Conservation (phyloP, 345 rosid genomes). For the Aquilaria sinensis region DNA sequence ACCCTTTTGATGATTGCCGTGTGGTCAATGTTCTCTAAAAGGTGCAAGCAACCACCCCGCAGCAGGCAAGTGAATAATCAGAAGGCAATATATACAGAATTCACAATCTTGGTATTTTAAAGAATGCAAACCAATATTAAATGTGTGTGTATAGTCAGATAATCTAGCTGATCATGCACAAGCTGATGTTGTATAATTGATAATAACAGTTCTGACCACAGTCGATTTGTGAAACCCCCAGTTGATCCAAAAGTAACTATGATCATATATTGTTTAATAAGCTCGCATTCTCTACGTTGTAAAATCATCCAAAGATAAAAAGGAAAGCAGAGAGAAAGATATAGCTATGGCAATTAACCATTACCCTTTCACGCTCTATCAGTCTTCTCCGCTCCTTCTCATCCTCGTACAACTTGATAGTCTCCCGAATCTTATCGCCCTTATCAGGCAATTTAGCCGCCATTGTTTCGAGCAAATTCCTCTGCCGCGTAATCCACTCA, state of each 20-base stretch:
- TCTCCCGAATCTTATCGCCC: conserved; percentile 38
- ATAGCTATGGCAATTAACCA: not conserved
- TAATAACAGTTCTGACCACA: not conserved
- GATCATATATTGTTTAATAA: conserved; percentile 2
- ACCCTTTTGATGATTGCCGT: not conserved
- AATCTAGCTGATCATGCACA: too few relatives aligned
- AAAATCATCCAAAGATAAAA: conserved; percentile 5
- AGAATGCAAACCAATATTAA: too few relatives aligned
- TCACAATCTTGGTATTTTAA: too few relatives aligned
- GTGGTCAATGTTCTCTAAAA: not conserved
- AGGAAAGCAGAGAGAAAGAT: not conserved
- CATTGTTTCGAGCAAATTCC: not conserved
- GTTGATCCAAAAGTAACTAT: not conserved
- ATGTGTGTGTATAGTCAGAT: too few relatives aligned
- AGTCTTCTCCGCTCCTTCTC: conserved; percentile 45
- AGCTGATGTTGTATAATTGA: too few relatives aligned
- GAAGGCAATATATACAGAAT: too few relatives aligned
- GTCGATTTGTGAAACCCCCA: not conserved
- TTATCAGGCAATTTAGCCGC: conserved; percentile 32
- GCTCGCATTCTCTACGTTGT: conserved; percentile 2
- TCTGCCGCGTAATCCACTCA: conserved; percentile 23
- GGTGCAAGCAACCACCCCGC: not conserved
- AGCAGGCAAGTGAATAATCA: not conserved
- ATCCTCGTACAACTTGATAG: conserved; percentile 26
- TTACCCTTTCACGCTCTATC: conserved; percentile 25